Evolutionary conservation across 1,139 yeast species (phyloP), one percentile per base, ranked within the genome.

Genomic region (Hemisphaericaspora xylanilytica): DNA sequence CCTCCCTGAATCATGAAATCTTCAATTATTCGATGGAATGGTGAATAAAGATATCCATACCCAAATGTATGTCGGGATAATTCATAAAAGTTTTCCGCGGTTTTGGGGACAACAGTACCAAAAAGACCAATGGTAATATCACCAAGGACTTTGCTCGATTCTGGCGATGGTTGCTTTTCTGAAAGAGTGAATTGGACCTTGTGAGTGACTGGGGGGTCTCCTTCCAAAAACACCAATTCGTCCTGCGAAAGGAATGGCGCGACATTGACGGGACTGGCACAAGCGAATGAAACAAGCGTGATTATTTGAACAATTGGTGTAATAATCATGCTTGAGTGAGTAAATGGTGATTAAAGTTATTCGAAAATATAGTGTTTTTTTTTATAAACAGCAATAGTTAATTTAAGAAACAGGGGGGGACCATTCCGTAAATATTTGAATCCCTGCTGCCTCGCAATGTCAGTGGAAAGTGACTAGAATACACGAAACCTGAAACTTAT

Each of bases 1-100:
- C 76, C 76, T 3, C 71, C 69, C 44, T 70, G 75, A 24, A 69
- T 55, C 65, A 70, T 62, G 43, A 67, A 69, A 39, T 63, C 48
- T 26, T 57, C 48, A 25, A 70, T 61, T 12, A 70, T 53, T 21
- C 75, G 50, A 48, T 70, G 75, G 49, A 70, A 65, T 7, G 44
- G 43, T 10, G 55, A 48, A 33, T 56, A 48, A 31, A 54, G 38
- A 49, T 67, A 70, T 2, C 75, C 75, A 41, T 52, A 64, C 2
- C 68, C 71, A 39, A 52, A 60, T 3, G 65, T 68, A 28, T 51
- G 50, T 4, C 59, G 54, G 14, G 70, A 45, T 41, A 68, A 57
- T 15, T 58, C 62, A 7, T 61, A 56, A 44, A 70, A 70, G 46
- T 67, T 69, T 15, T 53, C 51, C 20, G 61, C 74, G 3, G 77